These are phyloP conservation scores for Suhomyces atakaporum DNA, from an alignment of 1,139 yeast species.

Conservation along the genomic window DNA sequence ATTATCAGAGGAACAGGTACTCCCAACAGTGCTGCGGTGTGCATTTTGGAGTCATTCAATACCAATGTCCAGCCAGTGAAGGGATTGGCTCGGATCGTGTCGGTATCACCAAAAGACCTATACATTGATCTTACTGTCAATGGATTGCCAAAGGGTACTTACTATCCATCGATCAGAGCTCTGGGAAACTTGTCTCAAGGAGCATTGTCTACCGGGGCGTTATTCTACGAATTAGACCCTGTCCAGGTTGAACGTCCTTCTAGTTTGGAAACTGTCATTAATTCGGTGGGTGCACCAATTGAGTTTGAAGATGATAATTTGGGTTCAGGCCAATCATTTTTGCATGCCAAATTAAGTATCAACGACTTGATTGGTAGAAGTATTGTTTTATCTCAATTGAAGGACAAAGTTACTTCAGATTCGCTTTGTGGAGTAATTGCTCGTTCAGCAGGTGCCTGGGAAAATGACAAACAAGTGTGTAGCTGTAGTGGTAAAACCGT, in stretches of 20 bases:
- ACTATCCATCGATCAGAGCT: conserved; percentile 67
- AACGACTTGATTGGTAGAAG: conserved; percentile 79
- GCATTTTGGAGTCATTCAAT: conserved; percentile 77
- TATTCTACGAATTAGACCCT: conserved; percentile 50
- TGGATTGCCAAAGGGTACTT: conserved; percentile 65
- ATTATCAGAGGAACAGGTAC: conserved; percentile 89
- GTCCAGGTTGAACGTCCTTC: conserved; percentile 36
- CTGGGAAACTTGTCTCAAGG: conserved; percentile 81
- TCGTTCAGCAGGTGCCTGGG: conserved; percentile 97
- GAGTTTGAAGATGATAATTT: conserved; percentile 20
- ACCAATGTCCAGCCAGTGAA: conserved; percentile 60
- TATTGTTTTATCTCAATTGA: conserved; percentile 56
- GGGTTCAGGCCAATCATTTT: conserved; percentile 62
- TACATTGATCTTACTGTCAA: conserved; percentile 78
- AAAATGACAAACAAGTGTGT: conserved; percentile 89
- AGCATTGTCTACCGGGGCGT: conserved; percentile 65
- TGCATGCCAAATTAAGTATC: conserved; percentile 58
- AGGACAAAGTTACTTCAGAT: conserved; percentile 40
- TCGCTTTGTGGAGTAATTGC: conserved; percentile 87
- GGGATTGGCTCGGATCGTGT: conserved; percentile 87
- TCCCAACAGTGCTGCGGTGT: conserved; percentile 88
- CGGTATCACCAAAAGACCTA: conserved; percentile 50
- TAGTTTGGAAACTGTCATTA: conserved; percentile 33
- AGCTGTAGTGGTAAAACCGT: conserved; percentile 93
- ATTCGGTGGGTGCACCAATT: conserved; percentile 40